These are phyloP conservation scores for Trichoderma oligosporum DNA, from an alignment of 2,329 filamentous ascomycete species.

Conservation along the genomic window DNA sequence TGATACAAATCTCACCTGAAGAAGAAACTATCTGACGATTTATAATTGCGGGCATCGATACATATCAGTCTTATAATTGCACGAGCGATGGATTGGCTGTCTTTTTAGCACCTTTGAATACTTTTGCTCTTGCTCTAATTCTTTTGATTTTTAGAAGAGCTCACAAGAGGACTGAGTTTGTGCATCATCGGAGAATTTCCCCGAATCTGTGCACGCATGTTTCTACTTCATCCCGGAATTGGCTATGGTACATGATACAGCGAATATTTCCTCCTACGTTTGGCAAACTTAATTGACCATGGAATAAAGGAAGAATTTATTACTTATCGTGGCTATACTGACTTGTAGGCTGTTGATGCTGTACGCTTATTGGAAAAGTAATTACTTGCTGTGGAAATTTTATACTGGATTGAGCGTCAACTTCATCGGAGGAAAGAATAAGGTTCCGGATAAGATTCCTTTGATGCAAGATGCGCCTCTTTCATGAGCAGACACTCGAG, in stretches of 20 bases:
- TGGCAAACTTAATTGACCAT: background rate
- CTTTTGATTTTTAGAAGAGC: background rate
- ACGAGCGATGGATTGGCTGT: background rate
- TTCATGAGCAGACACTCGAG: background rate
- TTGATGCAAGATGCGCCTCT: background rate
- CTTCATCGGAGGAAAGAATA: background rate
- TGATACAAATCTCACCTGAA: background rate
- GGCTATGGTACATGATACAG: background rate
- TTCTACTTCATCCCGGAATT: background rate
- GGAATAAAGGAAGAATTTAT: background rate
- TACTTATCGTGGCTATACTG: background rate
- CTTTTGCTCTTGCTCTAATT: too few relatives aligned
- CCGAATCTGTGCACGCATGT: slow-evolving; percentile 10
- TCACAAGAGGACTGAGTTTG: slow-evolving; percentile 1
- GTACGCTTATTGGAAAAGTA: background rate
- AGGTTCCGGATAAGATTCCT: background rate
- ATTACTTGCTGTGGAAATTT: background rate
- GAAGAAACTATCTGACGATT: background rate
- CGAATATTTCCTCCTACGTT: background rate
- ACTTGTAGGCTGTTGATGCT: background rate
- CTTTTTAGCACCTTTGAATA: too few relatives aligned
- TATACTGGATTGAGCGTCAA: background rate
- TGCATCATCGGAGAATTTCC: slow-evolving; percentile 20
- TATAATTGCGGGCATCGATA: background rate
- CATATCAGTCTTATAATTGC: background rate